Conservation (phyloP, 2,329 filamentous ascomycete species). For the Macrophomina tecta region DNA sequence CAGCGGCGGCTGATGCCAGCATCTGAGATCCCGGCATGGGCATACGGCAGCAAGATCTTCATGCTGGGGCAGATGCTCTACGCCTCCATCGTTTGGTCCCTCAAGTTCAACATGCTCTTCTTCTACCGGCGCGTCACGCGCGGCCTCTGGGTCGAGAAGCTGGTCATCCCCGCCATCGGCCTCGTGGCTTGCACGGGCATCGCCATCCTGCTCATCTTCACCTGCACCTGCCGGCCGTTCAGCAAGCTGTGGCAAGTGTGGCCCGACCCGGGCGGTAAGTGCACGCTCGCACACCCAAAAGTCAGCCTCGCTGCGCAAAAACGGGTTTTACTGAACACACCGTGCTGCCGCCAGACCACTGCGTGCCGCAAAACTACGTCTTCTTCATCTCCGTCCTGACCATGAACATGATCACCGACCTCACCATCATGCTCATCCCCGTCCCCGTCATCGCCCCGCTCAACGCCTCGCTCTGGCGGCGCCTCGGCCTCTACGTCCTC, state of each 20-base stretch:
- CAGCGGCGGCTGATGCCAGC: constrained; percentile 34
- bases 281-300: not conserved
- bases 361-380: constrained; percentile 42
- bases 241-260: constrained; percentile 45
- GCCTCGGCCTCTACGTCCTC: constrained; percentile 40
- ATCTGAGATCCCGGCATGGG: not conserved
- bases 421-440: constrained; percentile 45
- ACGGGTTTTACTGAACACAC: too few species aligned
- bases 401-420: constrained; percentile 45
- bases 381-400: constrained; percentile 42
- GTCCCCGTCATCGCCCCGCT: constrained; percentile 42
- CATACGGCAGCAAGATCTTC: constrained; percentile 2
- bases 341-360: constrained; percentile 31
- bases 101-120: constrained; percentile 52
- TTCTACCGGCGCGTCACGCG: constrained; percentile 47
- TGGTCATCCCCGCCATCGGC: constrained; percentile 44
- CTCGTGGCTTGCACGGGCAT: constrained; percentile 38
- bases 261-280: constrained; percentile 47
- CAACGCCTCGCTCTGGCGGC: constrained; percentile 38
- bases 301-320: not conserved
- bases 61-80: constrained; percentile 34
- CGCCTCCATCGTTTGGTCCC: constrained; percentile 46
- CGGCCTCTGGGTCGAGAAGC: constrained; percentile 44
- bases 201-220: constrained; percentile 34
- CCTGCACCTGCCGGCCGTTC: constrained; percentile 43